A percentile compares a stretch with the other conserved stretches of the same genome.
Evolutionary conservation across 805 yeast species (phyloP).

Genomic region (Pichia ethanolica): DNA sequence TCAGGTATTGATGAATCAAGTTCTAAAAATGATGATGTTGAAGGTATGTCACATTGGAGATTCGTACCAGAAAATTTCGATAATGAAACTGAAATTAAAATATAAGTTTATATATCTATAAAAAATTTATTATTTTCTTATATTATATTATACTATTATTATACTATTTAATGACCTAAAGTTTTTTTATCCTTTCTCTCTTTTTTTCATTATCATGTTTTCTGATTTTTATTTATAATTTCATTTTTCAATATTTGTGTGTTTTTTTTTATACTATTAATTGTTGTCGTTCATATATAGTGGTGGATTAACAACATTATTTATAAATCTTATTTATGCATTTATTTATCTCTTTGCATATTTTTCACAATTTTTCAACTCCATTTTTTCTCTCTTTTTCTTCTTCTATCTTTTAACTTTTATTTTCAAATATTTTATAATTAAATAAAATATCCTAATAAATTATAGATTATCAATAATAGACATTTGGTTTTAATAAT

Average conservation of each 20-base stretch:
- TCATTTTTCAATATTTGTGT: neutral
- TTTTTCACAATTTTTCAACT: neutral
- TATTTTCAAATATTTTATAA: no score
- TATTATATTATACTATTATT: neutral
- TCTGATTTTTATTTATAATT: no score
- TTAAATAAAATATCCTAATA: no score
- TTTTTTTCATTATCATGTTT: no score
- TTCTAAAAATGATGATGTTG: slow-evolving; percentile 45
- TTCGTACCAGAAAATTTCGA: slow-evolving; percentile 48
- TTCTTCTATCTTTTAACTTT: no score
- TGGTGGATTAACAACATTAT: neutral
- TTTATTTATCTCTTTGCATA: neutral
- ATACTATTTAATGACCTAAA: neutral
- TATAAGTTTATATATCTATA: slow-evolving; percentile 18
- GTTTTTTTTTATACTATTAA: neutral
- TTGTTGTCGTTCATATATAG: neutral
- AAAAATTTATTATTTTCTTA: no score
- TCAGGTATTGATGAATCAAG: slow-evolving; percentile 45
- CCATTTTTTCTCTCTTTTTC: no score
- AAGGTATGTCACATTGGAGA: slow-evolving; percentile 58
- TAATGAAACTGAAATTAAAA: slow-evolving; percentile 49
- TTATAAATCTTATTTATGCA: neutral
- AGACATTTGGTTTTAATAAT: no score
- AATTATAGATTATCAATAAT: no score
- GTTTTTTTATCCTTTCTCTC: neutral